Evolutionary conservation across 768 basidiomycete genomes (phyloP).

Genomic region (Obba rivulosa): DNA sequence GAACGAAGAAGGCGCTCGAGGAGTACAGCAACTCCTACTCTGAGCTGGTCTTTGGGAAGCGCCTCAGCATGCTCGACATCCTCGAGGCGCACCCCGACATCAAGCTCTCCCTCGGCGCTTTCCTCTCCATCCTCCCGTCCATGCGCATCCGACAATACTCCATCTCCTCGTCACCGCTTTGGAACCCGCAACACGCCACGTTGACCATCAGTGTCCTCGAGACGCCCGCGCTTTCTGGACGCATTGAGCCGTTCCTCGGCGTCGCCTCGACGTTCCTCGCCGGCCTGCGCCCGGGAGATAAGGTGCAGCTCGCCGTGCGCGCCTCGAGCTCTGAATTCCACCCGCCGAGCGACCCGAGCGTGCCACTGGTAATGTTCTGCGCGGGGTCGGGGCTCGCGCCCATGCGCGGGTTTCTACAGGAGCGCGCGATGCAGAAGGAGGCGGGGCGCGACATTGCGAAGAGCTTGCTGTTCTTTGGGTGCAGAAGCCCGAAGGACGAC

Average conservation of each 20-base stretch:
- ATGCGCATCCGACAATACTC: conserved; percentile 49
- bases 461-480: conserved; percentile 41
- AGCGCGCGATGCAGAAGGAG: conserved; percentile 39
- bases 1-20: conserved; percentile 22
- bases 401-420: conserved; percentile 47
- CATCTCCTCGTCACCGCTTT: conserved; percentile 46
- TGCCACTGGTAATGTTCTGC: conserved; percentile 41
- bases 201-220: conserved; percentile 41
- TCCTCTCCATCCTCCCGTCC: conserved; percentile 37
- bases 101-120: conserved; percentile 31
- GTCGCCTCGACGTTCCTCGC: conserved; percentile 42
- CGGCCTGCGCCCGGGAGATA: conserved; percentile 29
- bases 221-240: conserved; percentile 30
- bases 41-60: conserved; percentile 28
- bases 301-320: conserved; percentile 36
- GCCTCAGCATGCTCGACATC: conserved; percentile 38
- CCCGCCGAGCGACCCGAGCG: conserved; percentile 32
- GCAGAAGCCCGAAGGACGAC: conserved; percentile 33
- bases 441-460: conserved; percentile 35
- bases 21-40: conserved; percentile 25
- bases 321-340: conserved; percentile 35
- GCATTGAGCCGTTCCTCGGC: conserved; percentile 31
- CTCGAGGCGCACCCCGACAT: conserved; percentile 33
- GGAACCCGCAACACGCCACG: conserved; percentile 34
- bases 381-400: conserved; percentile 46